Percentiles rank a stretch among this genome's conserved stretches.
phyloP scores from a whole-genome alignment of 306 rosid species.

The Fagus crenata region DNA sequence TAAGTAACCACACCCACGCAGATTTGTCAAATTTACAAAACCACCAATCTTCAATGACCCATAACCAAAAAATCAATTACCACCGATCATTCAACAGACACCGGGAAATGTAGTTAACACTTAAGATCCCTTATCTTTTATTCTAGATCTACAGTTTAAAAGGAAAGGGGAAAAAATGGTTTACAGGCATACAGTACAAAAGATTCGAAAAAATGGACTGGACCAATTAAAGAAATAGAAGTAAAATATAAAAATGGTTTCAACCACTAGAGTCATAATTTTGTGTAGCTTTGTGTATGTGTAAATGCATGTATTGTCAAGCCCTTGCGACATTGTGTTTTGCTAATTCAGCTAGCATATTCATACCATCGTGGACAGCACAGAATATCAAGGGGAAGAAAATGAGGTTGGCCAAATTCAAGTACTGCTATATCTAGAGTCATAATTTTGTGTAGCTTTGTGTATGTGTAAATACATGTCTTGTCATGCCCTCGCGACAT shows the following conservation, averaged over 20 bases:
- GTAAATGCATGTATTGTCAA: not conserved
- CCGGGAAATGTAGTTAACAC: not conserved
- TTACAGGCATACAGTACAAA: not conserved
- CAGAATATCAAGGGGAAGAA: not conserved
- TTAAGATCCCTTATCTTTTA: not conserved
- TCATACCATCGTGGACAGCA: not conserved
- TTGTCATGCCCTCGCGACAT: not conserved
- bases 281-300: too few species aligned
- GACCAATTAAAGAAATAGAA: not conserved
- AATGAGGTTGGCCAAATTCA: not conserved
- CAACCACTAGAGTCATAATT: not conserved
- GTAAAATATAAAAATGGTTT: not conserved
- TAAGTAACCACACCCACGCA: too few species aligned
- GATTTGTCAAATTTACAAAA: too few species aligned
- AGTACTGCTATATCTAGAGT: not conserved
- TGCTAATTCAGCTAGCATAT: not conserved
- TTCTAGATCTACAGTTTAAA: not conserved
- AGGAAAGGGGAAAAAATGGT: not conserved
- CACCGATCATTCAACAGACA: too few species aligned
- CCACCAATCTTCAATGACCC: too few species aligned
- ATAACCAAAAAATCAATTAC: too few species aligned
- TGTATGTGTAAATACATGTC: too few species aligned
- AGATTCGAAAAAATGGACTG: not conserved
- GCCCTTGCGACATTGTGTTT: not conserved
- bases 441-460: not conserved